These are phyloP conservation scores for Penicillium sp. DNA, from an alignment of 2,329 filamentous ascomycete species.

Conservation along the genomic window DNA sequence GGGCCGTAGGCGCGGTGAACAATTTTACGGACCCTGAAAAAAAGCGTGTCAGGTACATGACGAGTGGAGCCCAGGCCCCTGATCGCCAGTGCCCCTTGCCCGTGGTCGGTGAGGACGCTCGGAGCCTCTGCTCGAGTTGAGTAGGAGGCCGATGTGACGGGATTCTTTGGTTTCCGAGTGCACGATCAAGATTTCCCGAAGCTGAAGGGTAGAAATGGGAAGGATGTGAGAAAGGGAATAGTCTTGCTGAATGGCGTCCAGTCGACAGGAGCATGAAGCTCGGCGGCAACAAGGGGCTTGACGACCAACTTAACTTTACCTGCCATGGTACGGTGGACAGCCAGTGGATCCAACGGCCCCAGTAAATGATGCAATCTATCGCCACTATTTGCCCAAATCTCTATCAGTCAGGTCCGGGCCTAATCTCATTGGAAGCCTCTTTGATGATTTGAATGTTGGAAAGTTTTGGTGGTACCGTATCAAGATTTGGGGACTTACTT, in stretches of 20 bases:
- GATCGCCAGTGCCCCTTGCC: conserved; percentile 15
- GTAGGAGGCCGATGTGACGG: neutral
- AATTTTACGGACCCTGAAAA: conserved; percentile 17
- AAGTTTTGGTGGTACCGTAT: too few relatives aligned
- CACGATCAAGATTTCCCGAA: neutral
- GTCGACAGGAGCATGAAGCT: neutral
- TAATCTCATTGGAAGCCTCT: too few relatives aligned
- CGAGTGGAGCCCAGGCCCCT: conserved; percentile 18
- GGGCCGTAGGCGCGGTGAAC: neutral
- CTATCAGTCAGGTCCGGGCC: neutral
- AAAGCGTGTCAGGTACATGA: conserved; percentile 1
- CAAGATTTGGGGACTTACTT: neutral
- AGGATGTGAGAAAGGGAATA: neutral
- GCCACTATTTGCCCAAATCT: conserved; percentile 3
- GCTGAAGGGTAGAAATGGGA: neutral
- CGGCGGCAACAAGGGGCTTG: neutral
- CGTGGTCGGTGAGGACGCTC: neutral
- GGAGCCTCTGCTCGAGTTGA: neutral
- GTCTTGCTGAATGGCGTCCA: neutral
- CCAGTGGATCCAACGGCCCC: neutral
- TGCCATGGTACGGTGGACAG: neutral
- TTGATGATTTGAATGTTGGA: too few relatives aligned
- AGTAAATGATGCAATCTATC: conserved; percentile 13
- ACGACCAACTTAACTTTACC: neutral
- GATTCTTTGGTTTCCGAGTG: neutral